Evolutionary conservation across 2,329 filamentous ascomycete species (phyloP).

Genomic region (Fusarium bactridioides): DNA sequence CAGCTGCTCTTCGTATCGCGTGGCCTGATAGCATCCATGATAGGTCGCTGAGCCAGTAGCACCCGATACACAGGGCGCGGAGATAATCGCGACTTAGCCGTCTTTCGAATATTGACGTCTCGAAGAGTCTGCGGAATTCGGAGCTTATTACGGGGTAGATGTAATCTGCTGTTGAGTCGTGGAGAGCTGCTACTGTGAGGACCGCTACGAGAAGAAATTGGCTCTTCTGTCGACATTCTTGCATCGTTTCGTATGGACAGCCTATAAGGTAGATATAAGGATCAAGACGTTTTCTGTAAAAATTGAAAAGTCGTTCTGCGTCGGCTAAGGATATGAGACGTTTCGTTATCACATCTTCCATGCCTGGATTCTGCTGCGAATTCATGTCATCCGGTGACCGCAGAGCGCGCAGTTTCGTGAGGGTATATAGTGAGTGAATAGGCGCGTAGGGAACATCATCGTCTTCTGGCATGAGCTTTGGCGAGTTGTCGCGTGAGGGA

Average conservation of each 20-base stretch:
- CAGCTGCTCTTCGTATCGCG: conserved; percentile 56
- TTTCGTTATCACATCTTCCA: conserved; percentile 44
- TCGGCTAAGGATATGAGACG: conserved; percentile 55
- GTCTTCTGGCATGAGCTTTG: conserved; percentile 37
- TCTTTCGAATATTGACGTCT: conserved; percentile 49
- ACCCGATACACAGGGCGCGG: conserved; percentile 65
- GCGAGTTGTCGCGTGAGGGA: conserved; percentile 29
- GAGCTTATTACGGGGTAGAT: conserved; percentile 60
- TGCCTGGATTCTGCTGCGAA: conserved; percentile 5
- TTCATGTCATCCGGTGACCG: conserved; percentile 41
- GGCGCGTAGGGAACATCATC: conserved; percentile 46
- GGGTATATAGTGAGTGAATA: conserved; percentile 47
- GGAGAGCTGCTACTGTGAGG: conserved; percentile 64
- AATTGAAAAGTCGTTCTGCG: conserved; percentile 58
- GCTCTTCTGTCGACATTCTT: conserved; percentile 61
- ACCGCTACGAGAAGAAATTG: conserved; percentile 63
- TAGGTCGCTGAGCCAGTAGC: conserved; percentile 68
- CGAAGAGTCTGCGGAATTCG: conserved; percentile 63
- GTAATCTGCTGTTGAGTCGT: conserved; percentile 60
- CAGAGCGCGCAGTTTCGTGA: conserved; percentile 45
- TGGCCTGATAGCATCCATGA: conserved; percentile 67
- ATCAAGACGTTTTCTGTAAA: conserved; percentile 59
- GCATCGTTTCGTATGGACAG: conserved; percentile 56
- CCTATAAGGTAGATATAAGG: conserved; percentile 60
- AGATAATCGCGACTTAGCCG: conserved; percentile 57